These are phyloP conservation scores for Phytophthora multivora DNA, from an alignment of 352 stramenopile genomes.

Conservation along the genomic window DNA sequence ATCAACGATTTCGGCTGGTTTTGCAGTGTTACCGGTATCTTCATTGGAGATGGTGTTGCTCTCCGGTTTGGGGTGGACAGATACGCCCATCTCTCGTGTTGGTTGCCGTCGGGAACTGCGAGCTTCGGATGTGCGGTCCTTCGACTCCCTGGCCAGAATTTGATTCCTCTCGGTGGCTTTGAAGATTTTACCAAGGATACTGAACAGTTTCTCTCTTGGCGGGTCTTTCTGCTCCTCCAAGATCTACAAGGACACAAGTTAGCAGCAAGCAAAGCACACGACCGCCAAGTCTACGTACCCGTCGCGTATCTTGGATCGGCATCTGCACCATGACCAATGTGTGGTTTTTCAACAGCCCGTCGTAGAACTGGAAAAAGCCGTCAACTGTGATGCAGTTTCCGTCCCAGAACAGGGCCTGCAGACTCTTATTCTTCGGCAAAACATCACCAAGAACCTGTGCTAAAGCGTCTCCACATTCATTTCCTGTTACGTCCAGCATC, in stretches of 20 bases:
- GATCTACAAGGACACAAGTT: constrained; percentile 42
- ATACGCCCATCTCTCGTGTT: background rate
- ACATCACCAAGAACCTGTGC: constrained; percentile 46
- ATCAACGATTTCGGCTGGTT: constrained; percentile 9
- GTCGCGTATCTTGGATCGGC: constrained; percentile 76
- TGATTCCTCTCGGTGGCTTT: constrained; percentile 75
- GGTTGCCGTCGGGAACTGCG: constrained; percentile 1
- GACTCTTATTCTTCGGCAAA: constrained; percentile 57
- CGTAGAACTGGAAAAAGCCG: constrained; percentile 69
- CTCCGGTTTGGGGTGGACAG: constrained; percentile 11
- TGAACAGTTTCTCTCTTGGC: constrained; percentile 73
- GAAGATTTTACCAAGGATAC: constrained; percentile 75
- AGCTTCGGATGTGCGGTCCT: constrained; percentile 21
- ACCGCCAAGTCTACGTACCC: constrained; percentile 40
- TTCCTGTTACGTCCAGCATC: constrained; percentile 77
- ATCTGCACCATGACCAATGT: constrained; percentile 77
- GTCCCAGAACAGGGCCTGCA: constrained; percentile 81
- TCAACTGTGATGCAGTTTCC: constrained; percentile 76
- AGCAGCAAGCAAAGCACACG: background rate
- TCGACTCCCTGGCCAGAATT: constrained; percentile 23
- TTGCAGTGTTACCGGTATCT: background rate
- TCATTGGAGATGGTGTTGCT: constrained; percentile 3
- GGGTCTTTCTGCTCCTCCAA: constrained; percentile 71
- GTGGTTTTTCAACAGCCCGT: constrained; percentile 58
- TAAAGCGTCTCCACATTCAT: constrained; percentile 71